Evolutionary conservation across 2,329 filamentous ascomycete species (phyloP), one percentile per base, ranked within the genome.

Genomic region (Epichloe bromicola): DNA sequence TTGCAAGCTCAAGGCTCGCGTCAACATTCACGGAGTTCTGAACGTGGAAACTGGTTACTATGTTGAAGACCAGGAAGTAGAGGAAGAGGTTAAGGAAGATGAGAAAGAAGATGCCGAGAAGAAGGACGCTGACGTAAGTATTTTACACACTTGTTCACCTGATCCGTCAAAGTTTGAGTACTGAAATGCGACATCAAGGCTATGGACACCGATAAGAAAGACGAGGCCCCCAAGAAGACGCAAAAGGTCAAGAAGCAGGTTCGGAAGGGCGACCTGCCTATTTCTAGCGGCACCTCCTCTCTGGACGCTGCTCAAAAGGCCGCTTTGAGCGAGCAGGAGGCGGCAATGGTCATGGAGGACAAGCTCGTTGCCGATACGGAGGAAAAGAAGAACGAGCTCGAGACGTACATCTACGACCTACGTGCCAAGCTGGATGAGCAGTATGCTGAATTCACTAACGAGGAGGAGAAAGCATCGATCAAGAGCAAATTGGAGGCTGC

Each of bases 201-300:
- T 57, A 94, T 93, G 88, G 88, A 94, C 38, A 91, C 87, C 48
- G 88, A 94, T 59, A 78, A 74, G 60, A 78, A 82, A 55, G 76
- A 79, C 3, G 79, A 82, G 51, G 79, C 76, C 61, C 72, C 82
- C 54, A 88, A 89, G 84, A 88, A 89, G 84, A 95, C 82, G 50
- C 85, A 67, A 97, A 96, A 96, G 76, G 88, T 98, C 60, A 97
- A 96, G 86, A 98, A 97, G 81, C 91, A 97, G 74, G 86, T 96
- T 58, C 87, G 91, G 70, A 97, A 96, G 78, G 93, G 93, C 58
- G 91, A 97, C 59, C 78, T 98, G 51, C 88, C 90, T 55, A 85
- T 98, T 58, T 82, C 86, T 53, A 79, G 86, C 54, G 90, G 84
- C 57, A 95, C 89, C 45, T 80, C 85, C 46, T 85, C 88, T 38